Evolutionary conservation across 495 filamentous ascomycete genomes (phyloP).

Genomic region (Chlorociboria aeruginascens): DNA sequence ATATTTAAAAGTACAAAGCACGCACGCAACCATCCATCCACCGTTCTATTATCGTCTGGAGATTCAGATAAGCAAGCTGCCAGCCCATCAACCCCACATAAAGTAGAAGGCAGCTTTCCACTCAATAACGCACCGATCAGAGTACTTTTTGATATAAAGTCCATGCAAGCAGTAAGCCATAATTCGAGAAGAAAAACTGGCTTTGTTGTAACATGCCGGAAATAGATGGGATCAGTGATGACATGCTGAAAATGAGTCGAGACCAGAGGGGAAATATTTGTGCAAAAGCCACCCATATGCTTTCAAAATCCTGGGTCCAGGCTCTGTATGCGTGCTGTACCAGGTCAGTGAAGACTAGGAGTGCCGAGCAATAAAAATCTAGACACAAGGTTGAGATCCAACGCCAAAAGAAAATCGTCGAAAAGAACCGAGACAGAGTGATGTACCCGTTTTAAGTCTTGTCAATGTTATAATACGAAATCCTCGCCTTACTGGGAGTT

Average conservation of each 20-base stretch:
- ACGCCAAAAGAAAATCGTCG: conserved; percentile 22
- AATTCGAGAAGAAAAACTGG: neutral
- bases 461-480: neutral
- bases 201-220: conserved; percentile 4
- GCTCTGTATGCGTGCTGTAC: conserved; percentile 4
- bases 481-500: conserved; percentile 3
- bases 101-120: conserved; percentile 3
- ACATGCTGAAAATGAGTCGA: neutral
- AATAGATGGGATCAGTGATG: conserved; percentile 1
- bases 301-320: conserved; percentile 15
- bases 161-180: neutral
- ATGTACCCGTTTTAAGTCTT: conserved; percentile 7
- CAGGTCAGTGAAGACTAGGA: conserved; percentile 7
- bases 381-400: conserved; percentile 18
- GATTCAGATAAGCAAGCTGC: neutral
- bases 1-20: conserved; percentile 18
- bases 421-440: conserved; percentile 12
- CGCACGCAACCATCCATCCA: conserved; percentile 9
- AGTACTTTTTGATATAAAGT: conserved; percentile 15
- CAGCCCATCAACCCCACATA: conserved; percentile 1
- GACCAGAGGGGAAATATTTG: conserved; percentile 8
- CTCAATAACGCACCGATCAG: conserved; percentile 2
- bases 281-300: conserved; percentile 15
- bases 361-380: conserved; percentile 11
- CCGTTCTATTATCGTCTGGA: conserved; percentile 6